These are phyloP conservation scores for Tetrapisispora pingtungensis DNA, from an alignment of 805 yeast genomes.

Conservation along the genomic window DNA sequence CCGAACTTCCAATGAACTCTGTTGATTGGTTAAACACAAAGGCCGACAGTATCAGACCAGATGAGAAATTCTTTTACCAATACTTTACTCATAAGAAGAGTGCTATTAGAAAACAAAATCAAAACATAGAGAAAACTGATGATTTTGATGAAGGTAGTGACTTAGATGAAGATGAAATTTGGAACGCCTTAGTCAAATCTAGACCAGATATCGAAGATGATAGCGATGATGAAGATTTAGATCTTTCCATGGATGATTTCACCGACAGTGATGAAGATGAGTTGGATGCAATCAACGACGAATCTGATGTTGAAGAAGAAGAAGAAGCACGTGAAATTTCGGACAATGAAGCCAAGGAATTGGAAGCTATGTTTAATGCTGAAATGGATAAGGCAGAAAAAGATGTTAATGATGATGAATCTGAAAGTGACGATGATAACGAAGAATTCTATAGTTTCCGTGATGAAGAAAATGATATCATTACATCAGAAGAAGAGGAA, in stretches of 20 bases:
- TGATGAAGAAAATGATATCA: conserved; percentile 23
- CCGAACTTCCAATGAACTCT: conserved; percentile 66
- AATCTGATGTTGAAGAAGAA: conserved; percentile 12
- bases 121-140: conserved; percentile 23
- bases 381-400: conserved; percentile 30
- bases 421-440: conserved; percentile 26
- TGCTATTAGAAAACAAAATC: conserved; percentile 26
- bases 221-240: conserved; percentile 34
- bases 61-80: conserved; percentile 79
- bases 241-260: conserved; percentile 23
- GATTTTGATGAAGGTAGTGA: conserved; percentile 34
- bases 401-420: conserved; percentile 28
- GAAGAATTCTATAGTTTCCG: conserved; percentile 26
- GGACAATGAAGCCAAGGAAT: conserved; percentile 13
- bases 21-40: conserved; percentile 71
- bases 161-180: conserved; percentile 60
- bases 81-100: conserved; percentile 59
- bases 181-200: conserved; percentile 69
- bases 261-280: conserved; percentile 23
- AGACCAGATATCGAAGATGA: conserved; percentile 59
- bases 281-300: conserved; percentile 19
- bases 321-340: conserved; percentile 19
- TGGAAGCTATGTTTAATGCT: conserved; percentile 10
- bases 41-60: conserved; percentile 63
- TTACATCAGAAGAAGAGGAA: conserved; percentile 3